Base-by-base conservation (phyloP, 73 alveolate genomes). In the Stentor roeselii region DNA sequence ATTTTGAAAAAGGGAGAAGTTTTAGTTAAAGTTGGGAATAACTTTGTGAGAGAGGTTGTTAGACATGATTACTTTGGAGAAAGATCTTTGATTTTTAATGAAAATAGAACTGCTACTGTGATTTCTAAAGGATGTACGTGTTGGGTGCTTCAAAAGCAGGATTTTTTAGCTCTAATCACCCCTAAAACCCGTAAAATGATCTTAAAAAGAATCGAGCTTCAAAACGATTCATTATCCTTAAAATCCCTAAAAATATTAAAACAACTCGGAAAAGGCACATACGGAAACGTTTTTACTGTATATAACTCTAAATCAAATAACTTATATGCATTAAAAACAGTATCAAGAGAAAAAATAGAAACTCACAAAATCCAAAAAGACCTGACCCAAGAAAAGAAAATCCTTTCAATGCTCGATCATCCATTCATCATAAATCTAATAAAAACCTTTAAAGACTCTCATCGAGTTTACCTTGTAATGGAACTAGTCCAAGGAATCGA, bases 401-500 rank as follows among this genome's bases (percentile, higher is more conserved):
- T 87, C 0, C 86, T 88, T 21, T 35, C 74, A 59, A 40, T 80
- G 30, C 82, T 86, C 2, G 89, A 88, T 40, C 91, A 84, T 40
- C 93, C 90, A 15, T 82, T 88, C 3, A 88, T 88, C 11, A 82
- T 88, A 83, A 86, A 86, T 59, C 78, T 88, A 32, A 75, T 78
- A 36, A 88, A 78, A 87, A 59, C 86, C 2, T 86, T 86, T 31
- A 77, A 86, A 80, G 93, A 88, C 60, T 27, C 60, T 61, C 75
- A 36, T 3, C 36, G 78, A 15, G 87, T 88, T 14, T 88, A 87
- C 82, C 86, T 88, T 36, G 35, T 88, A n/a, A 83, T 37, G 59
- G 93, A 88, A 76, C 86, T 78, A 32, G 87, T 88, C 30, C 84
- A 86, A 74, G 93, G 93, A 86, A 88, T 76, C 82, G 93, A 88